Base-by-base conservation (phyloP, 768 basidiomycete species). In the Strobilomyces echinocephalus region DNA sequence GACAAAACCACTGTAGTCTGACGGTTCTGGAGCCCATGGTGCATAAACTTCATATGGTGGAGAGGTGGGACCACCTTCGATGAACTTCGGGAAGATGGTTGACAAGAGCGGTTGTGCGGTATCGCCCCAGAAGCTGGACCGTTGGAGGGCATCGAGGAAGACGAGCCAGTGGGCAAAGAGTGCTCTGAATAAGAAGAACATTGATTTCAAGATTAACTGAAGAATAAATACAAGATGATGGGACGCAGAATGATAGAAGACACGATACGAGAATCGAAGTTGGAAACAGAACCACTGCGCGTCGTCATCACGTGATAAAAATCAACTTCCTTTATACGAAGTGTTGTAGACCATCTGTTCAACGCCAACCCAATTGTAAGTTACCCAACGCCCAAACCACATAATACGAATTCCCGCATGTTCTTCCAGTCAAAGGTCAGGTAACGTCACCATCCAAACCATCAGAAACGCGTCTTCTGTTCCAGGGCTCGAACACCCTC, bases 241-340 rank as follows among this genome's bases (percentile, higher is more conserved):
- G 24, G 26, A 45, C 0, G 24, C 3, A 5, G 21, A 31, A 15
- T 15, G n/a, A 30, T 15, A 33, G 24, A 2, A 24, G 24, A 24
- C 9, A 30, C 9, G 30, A 9, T 30, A 8, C 30, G 30, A 30
- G 24, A 4, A 24, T 24, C 4, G 49, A 49, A 24, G 40, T 35
- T n/a, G 40, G 8, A 43, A 43, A 33, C 26, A 20, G n/a, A 26
- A 43, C 16, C 21, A 18, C 3, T 5, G 4, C 44, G 44, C 31
- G 46, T 61, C 49, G 36, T 40, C 11, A 18, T 63, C 62, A 63
- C 62, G 62, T 63, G 62, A 42, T 15, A 10, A 20, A 49, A 63
- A 61, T 30, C 30, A 30, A n/a, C n/a, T n/a, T n/a, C n/a, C n/a
- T n/a, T n/a, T n/a, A n/a, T n/a, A n/a, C n/a, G n/a, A n/a, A n/a